These are phyloP conservation scores for Seiridium unicorne DNA, from an alignment of 2,329 filamentous ascomycete species.

Conservation along the genomic window DNA sequence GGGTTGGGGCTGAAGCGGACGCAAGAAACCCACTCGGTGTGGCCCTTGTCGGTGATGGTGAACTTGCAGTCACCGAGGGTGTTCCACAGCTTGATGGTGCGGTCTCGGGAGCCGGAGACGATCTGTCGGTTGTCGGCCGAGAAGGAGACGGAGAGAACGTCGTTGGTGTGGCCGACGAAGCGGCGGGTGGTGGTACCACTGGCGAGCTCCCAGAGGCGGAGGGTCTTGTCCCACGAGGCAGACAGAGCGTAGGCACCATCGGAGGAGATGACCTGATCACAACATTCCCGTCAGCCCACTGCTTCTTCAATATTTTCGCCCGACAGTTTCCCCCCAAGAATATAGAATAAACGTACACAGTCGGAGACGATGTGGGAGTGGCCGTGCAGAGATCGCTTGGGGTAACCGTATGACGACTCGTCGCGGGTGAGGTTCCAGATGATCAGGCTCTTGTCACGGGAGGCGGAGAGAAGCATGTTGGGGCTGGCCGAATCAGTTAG, in stretches of 20 bases:
- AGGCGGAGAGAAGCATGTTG: slow-evolving; percentile 98
- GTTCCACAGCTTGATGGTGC: slow-evolving; percentile 99
- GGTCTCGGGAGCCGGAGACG: slow-evolving; percentile 96
- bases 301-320: slow-evolving; percentile 5
- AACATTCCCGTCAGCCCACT: slow-evolving; percentile 28
- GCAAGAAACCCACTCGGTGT: slow-evolving; percentile 99
- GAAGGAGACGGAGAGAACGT: slow-evolving; percentile 99
- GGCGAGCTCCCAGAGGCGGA: slow-evolving; percentile 98
- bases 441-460: slow-evolving; percentile 98
- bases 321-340: slow-evolving; percentile 10
- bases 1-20: slow-evolving; percentile 99
- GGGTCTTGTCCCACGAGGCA: slow-evolving; percentile 99
- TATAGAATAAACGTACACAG: slow-evolving; percentile 72
- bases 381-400: slow-evolving; percentile 97
- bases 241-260: slow-evolving; percentile 99
- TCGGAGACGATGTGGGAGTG: slow-evolving; percentile 99
- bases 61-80: slow-evolving; percentile 99
- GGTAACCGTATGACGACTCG: slow-evolving; percentile 97
- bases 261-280: slow-evolving; percentile 88
- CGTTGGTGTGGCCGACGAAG: slow-evolving; percentile 99
- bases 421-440: slow-evolving; percentile 99
- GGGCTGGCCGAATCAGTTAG: slow-evolving; percentile 57
- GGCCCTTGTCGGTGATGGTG: slow-evolving; percentile 99
- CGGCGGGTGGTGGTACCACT: slow-evolving; percentile 95
- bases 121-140: slow-evolving; percentile 99